phyloP scores from a whole-genome alignment of 139 green algal genomes.

The Pleodorina starrii region DNA sequence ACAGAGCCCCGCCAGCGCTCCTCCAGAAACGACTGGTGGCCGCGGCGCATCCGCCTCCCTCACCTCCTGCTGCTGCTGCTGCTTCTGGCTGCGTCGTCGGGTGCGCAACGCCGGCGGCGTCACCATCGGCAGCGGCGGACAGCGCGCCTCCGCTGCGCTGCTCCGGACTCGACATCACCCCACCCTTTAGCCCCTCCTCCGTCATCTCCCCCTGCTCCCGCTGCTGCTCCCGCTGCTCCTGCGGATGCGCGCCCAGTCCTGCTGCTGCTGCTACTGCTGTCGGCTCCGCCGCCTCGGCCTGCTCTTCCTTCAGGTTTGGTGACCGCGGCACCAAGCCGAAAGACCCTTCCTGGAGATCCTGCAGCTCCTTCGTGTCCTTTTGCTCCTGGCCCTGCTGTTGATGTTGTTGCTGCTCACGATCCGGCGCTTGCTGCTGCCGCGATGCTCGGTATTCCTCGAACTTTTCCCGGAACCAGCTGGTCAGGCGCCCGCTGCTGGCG shows the following conservation, averaged over 20 bases:
- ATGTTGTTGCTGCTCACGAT: not conserved
- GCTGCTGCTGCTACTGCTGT: not conserved
- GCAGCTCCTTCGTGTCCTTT: not conserved
- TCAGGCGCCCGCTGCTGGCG: not conserved
- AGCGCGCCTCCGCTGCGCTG: not conserved
- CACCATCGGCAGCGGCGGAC: not conserved
- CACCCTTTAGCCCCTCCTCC: no score
- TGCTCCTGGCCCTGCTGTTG: conserved; percentile 27
- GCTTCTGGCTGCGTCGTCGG: no score
- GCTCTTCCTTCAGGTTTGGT: not conserved
- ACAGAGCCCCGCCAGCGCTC: no score
- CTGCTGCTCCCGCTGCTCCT: not conserved
- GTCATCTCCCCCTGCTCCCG: no score
- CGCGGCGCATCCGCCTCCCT: no score
- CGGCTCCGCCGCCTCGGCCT: not conserved
- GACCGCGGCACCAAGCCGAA: not conserved
- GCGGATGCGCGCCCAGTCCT: no score
- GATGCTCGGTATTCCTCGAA: conserved; percentile 14
- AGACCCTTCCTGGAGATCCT: no score
- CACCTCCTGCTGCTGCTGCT: no score
- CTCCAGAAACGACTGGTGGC: no score
- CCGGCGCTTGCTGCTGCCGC: not conserved
- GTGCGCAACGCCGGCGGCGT: not conserved
- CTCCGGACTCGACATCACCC: no score
- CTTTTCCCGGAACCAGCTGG: conserved; percentile 14